These are phyloP conservation scores for Pulveroboletus sp. DNA, from an alignment of 768 basidiomycete species.

Conservation along the genomic window DNA sequence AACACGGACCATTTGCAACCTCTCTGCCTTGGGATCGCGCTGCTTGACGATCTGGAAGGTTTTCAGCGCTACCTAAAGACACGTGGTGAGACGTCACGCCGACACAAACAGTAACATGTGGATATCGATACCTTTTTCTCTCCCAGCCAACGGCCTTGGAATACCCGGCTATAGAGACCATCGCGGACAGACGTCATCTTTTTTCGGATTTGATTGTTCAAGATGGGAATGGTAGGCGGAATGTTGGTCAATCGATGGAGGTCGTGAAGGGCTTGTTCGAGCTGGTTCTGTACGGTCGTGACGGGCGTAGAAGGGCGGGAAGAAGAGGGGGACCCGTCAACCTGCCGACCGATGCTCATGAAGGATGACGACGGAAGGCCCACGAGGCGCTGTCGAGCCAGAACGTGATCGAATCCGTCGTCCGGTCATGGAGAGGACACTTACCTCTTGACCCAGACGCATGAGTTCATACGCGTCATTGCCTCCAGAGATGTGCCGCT, in stretches of 20 bases:
- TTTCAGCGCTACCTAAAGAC: conserved; percentile 52
- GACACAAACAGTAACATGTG: background rate
- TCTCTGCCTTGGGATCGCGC: conserved; percentile 39
- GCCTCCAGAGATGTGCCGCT: conserved; percentile 39
- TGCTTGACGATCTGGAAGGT: conserved; percentile 45
- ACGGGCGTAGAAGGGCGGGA: conserved; percentile 23
- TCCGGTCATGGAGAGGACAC: background rate
- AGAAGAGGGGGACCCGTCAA: conserved; percentile 21
- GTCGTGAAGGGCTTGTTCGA: conserved; percentile 43
- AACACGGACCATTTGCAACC: conserved; percentile 33
- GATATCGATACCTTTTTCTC: conserved; percentile 41
- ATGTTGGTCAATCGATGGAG: conserved; percentile 51
- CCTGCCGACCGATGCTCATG: conserved; percentile 16
- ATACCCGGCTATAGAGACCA: conserved; percentile 54
- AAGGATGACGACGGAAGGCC: conserved; percentile 16
- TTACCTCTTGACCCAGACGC: conserved; percentile 49
- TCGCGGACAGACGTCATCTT: conserved; percentile 40
- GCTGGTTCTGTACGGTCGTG: conserved; percentile 33
- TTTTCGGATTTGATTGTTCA: conserved; percentile 50
- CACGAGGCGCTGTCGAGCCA: conserved; percentile 21
- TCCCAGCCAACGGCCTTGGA: conserved; percentile 52
- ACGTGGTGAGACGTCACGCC: background rate
- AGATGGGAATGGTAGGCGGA: conserved; percentile 47
- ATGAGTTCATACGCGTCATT: conserved; percentile 45
- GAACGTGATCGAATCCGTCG: background rate